These are phyloP conservation scores for Gaertneriomyces semiglobifer DNA, from an alignment of 192 early-diverging fungal species.

Conservation along the genomic window DNA sequence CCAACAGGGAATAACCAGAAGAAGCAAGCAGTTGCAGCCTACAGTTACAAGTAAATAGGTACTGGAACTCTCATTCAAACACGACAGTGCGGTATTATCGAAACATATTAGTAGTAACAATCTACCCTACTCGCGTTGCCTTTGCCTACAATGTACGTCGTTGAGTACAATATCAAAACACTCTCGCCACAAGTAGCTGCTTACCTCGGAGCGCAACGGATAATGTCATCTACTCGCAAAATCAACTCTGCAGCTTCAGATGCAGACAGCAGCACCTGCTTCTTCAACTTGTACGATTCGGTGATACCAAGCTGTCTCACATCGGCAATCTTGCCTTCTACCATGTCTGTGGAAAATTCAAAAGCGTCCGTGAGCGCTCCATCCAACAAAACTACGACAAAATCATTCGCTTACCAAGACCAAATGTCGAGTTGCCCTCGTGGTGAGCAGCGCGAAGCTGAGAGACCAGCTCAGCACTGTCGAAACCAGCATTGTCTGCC, in stretches of 20 bases:
- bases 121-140: too few species aligned
- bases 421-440: conserved; percentile 69
- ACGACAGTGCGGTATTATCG: too few species aligned
- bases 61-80: too few species aligned
- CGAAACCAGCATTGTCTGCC: conserved; percentile 96
- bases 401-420: conserved; percentile 55
- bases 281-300: conserved; percentile 96
- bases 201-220: conserved; percentile 70
- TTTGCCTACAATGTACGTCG: too few species aligned
- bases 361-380: background rate
- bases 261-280: conserved; percentile 83
- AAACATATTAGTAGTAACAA: too few species aligned
- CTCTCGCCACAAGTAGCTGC: background rate
- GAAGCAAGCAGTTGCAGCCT: too few species aligned
- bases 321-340: conserved; percentile 72
- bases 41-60: too few species aligned
- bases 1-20: too few species aligned
- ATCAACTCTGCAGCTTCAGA: conserved; percentile 97
- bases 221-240: conserved; percentile 96
- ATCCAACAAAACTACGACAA: background rate
- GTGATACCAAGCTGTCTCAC: conserved; percentile 85
- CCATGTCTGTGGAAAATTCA: conserved; percentile 62
- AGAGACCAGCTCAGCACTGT: conserved; percentile 89
- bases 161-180: too few species aligned
- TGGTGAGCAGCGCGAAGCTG: conserved; percentile 91